Percentiles rank a stretch among this genome's conserved stretches.
These are phyloP conservation scores for Boletus reticuloceps DNA, from an alignment of 768 basidiomycete genomes.

Conservation along the genomic window DNA sequence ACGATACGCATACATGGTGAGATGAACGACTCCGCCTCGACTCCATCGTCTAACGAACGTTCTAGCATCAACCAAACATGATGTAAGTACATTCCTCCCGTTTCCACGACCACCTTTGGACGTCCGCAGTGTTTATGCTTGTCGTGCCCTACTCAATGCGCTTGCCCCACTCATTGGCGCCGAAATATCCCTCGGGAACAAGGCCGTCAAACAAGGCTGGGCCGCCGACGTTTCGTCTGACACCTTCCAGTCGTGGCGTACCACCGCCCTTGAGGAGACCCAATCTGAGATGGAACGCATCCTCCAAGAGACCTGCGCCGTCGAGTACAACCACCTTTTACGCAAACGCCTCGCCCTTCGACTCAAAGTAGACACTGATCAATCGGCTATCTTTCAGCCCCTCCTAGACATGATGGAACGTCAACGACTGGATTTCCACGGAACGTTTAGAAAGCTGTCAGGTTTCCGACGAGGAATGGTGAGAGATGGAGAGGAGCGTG, in stretches of 20 bases:
- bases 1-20: constrained; percentile 68
- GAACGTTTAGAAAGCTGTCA: constrained; percentile 73
- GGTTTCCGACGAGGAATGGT: constrained; percentile 52
- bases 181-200: constrained; percentile 57
- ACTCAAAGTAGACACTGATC: constrained; percentile 54
- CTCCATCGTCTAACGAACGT: constrained; percentile 1
- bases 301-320: constrained; percentile 54
- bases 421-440: constrained; percentile 84
- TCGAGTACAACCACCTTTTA: constrained; percentile 69
- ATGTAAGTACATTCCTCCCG: constrained; percentile 48
- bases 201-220: constrained; percentile 57
- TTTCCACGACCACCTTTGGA: background rate
- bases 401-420: constrained; percentile 72
- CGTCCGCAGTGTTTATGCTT: constrained; percentile 64
- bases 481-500: constrained; percentile 1
- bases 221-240: constrained; percentile 50
- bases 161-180: constrained; percentile 86
- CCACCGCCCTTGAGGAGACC: constrained; percentile 49
- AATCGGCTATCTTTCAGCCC: constrained; percentile 55
- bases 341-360: constrained; percentile 81
- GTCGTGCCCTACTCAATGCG: constrained; percentile 72
- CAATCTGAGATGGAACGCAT: constrained; percentile 61
- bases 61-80: constrained; percentile 72
- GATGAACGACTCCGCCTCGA: constrained; percentile 2
- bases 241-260: constrained; percentile 59